These are phyloP conservation scores for Ascosphaera apis DNA, from an alignment of 2,329 filamentous ascomycete species.

Conservation along the genomic window DNA sequence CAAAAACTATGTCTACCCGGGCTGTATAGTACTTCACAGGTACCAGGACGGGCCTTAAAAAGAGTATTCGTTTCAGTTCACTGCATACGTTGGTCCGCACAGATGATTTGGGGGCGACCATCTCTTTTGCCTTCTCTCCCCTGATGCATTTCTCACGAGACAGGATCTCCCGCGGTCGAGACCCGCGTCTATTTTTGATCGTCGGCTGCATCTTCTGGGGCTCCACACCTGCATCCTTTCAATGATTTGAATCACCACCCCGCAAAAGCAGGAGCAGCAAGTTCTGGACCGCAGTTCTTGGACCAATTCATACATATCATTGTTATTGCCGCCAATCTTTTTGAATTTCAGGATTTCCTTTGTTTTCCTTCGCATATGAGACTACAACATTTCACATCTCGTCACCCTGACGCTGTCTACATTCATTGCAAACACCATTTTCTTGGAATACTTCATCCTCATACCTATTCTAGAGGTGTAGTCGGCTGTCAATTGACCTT, in stretches of 20 bases:
- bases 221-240: neutral
- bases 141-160: slow-evolving; percentile 1
- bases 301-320: neutral
- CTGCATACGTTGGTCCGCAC: neutral
- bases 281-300: neutral
- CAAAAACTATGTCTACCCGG: neutral
- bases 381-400: neutral
- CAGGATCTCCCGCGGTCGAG: neutral
- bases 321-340: neutral
- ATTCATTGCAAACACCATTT: neutral
- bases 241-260: slow-evolving; percentile 1
- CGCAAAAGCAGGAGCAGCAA: slow-evolving; percentile 1
- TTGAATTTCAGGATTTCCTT: neutral
- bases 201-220: slow-evolving; percentile 1
- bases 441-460: neutral
- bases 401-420: neutral
- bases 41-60: neutral
- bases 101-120: neutral
- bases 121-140: neutral
- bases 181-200: neutral
- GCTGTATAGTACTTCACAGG: neutral
- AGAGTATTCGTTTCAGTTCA: neutral
- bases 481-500: neutral
- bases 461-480: neutral
- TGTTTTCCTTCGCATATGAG: neutral